Percentiles rank a stretch among this genome's conserved stretches.
phyloP scores from a whole-genome alignment of 306 rosid genomes.

The Luffa acutangula region DNA sequence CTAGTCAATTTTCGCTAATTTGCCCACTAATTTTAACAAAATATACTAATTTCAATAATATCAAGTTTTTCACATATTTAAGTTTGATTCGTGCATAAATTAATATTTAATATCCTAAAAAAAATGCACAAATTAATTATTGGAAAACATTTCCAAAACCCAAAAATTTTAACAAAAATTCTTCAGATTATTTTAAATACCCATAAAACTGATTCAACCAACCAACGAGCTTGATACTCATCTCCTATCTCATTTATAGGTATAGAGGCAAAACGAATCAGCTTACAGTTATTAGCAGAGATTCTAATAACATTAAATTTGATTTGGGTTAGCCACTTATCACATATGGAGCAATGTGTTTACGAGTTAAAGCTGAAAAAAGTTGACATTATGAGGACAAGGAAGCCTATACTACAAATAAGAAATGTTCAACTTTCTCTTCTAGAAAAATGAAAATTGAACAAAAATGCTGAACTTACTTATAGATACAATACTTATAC shows the following conservation, averaged over 20 bases:
- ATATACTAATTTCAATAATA: too few relatives aligned
- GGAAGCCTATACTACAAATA: neutral
- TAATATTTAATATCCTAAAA: too few relatives aligned
- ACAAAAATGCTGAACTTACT: conserved; percentile 35
- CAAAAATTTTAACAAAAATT: neutral
- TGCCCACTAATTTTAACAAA: too few relatives aligned
- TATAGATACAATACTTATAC: conserved; percentile 73
- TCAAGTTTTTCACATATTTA: too few relatives aligned
- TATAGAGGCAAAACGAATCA: neutral
- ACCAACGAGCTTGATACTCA: neutral
- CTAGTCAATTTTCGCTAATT: too few relatives aligned
- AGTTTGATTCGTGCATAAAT: too few relatives aligned
- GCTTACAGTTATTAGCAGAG: neutral
- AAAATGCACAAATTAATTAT: too few relatives aligned
- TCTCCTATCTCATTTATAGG: neutral
- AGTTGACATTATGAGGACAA: neutral
- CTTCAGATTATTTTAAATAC: neutral
- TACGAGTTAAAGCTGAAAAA: neutral
- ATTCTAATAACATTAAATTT: neutral
- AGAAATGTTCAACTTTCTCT: conserved; percentile 16
- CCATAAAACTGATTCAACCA: neutral
- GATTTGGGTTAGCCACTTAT: neutral
- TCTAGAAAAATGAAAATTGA: neutral
- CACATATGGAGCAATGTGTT: neutral
- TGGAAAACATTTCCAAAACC: too few relatives aligned